phyloP scores from a whole-genome alignment of 2,329 filamentous ascomycete species.

The Talaromyces sp. region DNA sequence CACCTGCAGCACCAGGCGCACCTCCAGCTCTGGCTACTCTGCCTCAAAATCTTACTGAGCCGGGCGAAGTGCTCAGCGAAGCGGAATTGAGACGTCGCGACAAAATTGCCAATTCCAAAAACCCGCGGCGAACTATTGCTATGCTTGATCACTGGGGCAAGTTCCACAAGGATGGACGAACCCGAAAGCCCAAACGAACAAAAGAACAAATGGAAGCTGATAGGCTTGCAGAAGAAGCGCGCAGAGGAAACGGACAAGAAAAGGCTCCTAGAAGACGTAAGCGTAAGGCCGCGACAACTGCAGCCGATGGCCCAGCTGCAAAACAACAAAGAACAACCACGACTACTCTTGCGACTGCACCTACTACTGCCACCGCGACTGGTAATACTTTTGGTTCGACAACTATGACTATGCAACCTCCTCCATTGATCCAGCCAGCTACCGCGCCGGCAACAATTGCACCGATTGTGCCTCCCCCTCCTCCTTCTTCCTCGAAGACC shows the following conservation, averaged over 20 bases:
- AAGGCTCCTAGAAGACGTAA: conserved; percentile 27
- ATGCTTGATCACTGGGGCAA: conserved; percentile 46
- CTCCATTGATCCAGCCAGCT: conserved; percentile 19
- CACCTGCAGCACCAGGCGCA: conserved; percentile 16
- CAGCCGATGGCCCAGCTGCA: neutral
- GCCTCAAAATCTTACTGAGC: conserved; percentile 13
- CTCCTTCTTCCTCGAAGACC: conserved; percentile 4
- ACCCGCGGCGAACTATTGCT: conserved; percentile 43
- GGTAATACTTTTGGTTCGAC: neutral
- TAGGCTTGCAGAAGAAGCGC: conserved; percentile 29
- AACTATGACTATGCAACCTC: conserved; percentile 10
- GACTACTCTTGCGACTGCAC: conserved; percentile 5
- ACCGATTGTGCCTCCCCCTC: neutral
- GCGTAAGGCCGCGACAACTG: conserved; percentile 17
- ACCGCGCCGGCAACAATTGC: neutral
- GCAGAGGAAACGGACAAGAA: conserved; percentile 26
- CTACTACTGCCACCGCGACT: neutral
- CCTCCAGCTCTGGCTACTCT: conserved; percentile 21
- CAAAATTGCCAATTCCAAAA: conserved; percentile 44
- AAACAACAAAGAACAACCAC: conserved; percentile 10
- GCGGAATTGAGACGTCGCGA: conserved; percentile 33
- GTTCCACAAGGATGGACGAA: conserved; percentile 43
- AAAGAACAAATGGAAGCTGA: conserved; percentile 45
- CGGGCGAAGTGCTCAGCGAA: conserved; percentile 26
- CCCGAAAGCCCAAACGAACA: conserved; percentile 43